A percentile compares a stretch with the other conserved stretches of the same genome.
Evolutionary conservation across 2,329 filamentous ascomycete genomes (phyloP).

Genomic region (Niveomyces coronatus): DNA sequence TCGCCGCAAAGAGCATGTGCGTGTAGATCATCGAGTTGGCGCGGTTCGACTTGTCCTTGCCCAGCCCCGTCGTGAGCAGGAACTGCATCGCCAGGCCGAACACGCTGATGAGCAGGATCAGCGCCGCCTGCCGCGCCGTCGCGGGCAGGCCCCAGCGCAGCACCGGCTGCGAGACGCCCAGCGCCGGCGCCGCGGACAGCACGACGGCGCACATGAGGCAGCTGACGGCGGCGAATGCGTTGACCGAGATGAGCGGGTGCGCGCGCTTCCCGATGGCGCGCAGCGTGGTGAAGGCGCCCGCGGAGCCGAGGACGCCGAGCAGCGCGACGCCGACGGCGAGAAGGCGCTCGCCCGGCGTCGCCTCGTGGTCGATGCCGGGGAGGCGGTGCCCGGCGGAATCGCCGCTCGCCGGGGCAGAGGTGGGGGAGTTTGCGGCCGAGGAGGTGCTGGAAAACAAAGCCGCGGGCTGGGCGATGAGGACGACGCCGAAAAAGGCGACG

Average conservation of each 20-base stretch:
- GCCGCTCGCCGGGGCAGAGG: too few relatives aligned
- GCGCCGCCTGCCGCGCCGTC: slow-evolving; percentile 46
- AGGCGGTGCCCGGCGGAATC: slow-evolving; percentile 12
- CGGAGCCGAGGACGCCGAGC: slow-evolving; percentile 66
- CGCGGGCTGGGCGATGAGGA: slow-evolving; percentile 69
- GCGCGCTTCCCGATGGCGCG: slow-evolving; percentile 70
- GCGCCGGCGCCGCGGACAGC: slow-evolving; percentile 41
- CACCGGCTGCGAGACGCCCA: slow-evolving; percentile 34
- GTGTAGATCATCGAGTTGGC: slow-evolving; percentile 50
- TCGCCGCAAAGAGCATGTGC: slow-evolving; percentile 45
- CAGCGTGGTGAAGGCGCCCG: slow-evolving; percentile 64
- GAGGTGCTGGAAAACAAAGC: slow-evolving; percentile 42
- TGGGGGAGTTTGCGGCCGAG: too few relatives aligned
- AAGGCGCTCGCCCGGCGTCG: slow-evolving; percentile 54
- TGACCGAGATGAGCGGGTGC: slow-evolving; percentile 75
- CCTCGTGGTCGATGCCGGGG: slow-evolving; percentile 24
- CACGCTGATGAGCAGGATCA: slow-evolving; percentile 57
- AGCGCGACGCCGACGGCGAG: slow-evolving; percentile 61
- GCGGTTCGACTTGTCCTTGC: slow-evolving; percentile 55
- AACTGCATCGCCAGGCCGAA: slow-evolving; percentile 82
- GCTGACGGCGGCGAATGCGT: slow-evolving; percentile 68
- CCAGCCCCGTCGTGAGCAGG: slow-evolving; percentile 66
- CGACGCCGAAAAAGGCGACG: slow-evolving; percentile 66
- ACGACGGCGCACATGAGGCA: slow-evolving; percentile 54
- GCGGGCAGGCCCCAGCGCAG: slow-evolving; percentile 33